phyloP scores from a whole-genome alignment of 495 filamentous ascomycete species.

The Daldinia loculata region DNA sequence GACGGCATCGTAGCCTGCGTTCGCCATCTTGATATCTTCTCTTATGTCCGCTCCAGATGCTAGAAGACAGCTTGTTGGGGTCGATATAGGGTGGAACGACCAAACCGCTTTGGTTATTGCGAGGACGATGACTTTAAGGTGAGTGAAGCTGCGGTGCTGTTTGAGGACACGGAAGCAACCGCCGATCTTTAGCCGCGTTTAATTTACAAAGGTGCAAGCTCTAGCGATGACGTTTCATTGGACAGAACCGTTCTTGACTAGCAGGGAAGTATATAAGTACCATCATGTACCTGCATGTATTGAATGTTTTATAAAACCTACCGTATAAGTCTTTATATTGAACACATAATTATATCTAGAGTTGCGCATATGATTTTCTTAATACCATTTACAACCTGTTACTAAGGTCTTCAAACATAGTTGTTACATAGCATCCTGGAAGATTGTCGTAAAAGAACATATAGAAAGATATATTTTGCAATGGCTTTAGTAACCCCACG shows the following conservation, averaged over 20 bases:
- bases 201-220: slow-evolving; percentile 20
- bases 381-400: neutral
- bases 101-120: neutral
- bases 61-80: neutral
- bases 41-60: neutral
- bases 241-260: neutral
- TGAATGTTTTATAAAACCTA: neutral
- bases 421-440: neutral
- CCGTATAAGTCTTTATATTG: neutral
- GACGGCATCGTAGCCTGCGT: slow-evolving; percentile 93
- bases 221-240: slow-evolving; percentile 19
- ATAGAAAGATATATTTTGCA: neutral
- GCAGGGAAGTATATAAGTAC: slow-evolving; percentile 9
- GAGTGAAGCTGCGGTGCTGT: slow-evolving; percentile 7
- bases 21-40: slow-evolving; percentile 67
- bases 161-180: slow-evolving; percentile 42
- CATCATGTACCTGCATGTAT: neutral
- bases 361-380: neutral
- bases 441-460: too few species aligned
- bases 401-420: neutral
- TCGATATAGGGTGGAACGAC: neutral
- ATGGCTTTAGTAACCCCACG: neutral
- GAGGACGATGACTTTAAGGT: neutral
- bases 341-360: neutral
- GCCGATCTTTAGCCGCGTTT: slow-evolving; percentile 37